phyloP scores from a whole-genome alignment of 2,329 filamentous ascomycete species.

The Pseudogymnoascus sp. region DNA sequence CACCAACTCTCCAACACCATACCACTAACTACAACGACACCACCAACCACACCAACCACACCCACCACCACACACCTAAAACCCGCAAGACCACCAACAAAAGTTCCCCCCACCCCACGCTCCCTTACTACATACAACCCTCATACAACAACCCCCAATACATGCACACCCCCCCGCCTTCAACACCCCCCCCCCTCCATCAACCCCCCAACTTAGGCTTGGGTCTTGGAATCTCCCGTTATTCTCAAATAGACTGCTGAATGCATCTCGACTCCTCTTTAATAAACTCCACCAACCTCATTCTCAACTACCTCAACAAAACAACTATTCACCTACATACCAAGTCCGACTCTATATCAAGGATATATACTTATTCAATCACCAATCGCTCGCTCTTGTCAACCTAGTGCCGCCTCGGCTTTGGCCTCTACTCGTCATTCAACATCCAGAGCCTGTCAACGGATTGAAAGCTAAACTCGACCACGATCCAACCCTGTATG shows the following conservation, averaged over 20 bases:
- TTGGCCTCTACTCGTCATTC: neutral
- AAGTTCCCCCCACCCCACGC: neutral
- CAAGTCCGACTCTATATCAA: neutral
- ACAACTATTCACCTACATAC: neutral
- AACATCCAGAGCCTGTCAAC: neutral
- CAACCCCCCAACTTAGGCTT: neutral
- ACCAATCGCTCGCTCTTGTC: neutral
- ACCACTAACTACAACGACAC: neutral
- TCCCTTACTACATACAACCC: neutral
- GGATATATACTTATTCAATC: neutral
- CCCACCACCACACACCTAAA: neutral
- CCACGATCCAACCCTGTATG: neutral
- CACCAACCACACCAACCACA: neutral
- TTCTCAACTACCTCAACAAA: neutral
- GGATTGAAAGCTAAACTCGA: neutral
- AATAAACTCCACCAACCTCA: neutral
- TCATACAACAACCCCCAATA: neutral
- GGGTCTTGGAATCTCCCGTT: neutral
- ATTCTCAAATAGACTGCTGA: slow-evolving; percentile 2
- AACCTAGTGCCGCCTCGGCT: neutral
- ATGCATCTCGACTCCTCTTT: neutral
- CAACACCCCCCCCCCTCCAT: neutral
- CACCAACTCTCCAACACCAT: neutral
- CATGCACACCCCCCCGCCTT: neutral
- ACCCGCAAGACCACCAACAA: neutral